Evolutionary conservation across 2,329 filamentous ascomycete genomes (phyloP), one percentile per base, ranked within the genome.

Genomic region (Alternaria longipes): DNA sequence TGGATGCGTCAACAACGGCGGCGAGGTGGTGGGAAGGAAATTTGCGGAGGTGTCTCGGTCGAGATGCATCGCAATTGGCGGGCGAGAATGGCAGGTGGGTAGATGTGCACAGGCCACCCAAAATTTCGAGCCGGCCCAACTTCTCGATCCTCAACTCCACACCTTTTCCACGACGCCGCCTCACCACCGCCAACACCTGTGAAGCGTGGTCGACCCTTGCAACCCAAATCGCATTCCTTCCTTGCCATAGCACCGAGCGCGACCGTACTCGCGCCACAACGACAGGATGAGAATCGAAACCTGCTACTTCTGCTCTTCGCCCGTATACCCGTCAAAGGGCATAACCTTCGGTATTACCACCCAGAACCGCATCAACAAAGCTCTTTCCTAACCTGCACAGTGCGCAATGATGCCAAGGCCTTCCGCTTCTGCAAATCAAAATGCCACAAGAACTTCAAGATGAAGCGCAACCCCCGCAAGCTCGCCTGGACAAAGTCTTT

Each of bases 391-490:
- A 40, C n/a, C 36, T 20, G 8, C n/a, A 20, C 8, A 40, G 70
- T 73, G 56, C 69, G 70, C 65, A 73, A 73, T 79, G 88, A 90
- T 79, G 88, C 87, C 65, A 86, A 86, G 69, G 78, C 84, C 63
- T 90, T 91, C 79, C 83, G 86, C 54, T 91, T 91, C 81, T 91
- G 89, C 82, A 85, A 88, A 56, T 73, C 67, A 36, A 78, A 78
- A 74, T 78, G 75, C 67, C 89, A 90, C 81, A 89, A 89, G 71
- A 84, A 84, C 75, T 97, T 96, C 88, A 95, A 96, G 83, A 97
- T 97, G 92, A 97, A 97, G 91, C 90, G 95, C 70, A 97, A 98
- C 90, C 57, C 57, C 38, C 57, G 57, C 45, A 60, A 60, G 50
- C 46, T 60, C 38, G 57, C 57, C 26, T 60, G 94, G 95, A 76